Percentiles rank a stretch among this genome's conserved stretches.
Evolutionary conservation across 2,329 filamentous ascomycete genomes (phyloP).

Genomic region (Trichoderma polysporum): DNA sequence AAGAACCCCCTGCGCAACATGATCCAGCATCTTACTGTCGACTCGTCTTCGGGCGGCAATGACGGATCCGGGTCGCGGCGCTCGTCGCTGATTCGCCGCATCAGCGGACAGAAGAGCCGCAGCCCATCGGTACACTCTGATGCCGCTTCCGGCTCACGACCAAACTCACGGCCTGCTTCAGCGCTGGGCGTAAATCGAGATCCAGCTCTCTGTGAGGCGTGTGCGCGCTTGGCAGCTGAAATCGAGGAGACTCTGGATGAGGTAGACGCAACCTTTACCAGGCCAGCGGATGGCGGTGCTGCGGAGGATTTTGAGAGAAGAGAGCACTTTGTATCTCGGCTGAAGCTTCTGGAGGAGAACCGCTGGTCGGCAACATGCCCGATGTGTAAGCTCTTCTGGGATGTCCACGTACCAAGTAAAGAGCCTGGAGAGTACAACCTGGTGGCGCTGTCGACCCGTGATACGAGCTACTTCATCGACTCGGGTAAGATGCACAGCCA

Average conservation of each 20-base stretch:
- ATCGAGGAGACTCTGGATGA: slow-evolving; percentile 36
- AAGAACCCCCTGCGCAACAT: slow-evolving; percentile 39
- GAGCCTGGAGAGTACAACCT: slow-evolving; percentile 34
- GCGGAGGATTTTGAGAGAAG: slow-evolving; percentile 35
- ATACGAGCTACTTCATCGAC: slow-evolving; percentile 38
- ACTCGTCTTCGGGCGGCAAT: slow-evolving; percentile 28
- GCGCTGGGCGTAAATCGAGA: slow-evolving; percentile 28
- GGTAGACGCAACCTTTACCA: slow-evolving; percentile 33
- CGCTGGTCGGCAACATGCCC: slow-evolving; percentile 37
- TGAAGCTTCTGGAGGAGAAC: slow-evolving; percentile 34
- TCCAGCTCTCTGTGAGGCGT: slow-evolving; percentile 33
- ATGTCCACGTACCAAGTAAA: slow-evolving; percentile 34
- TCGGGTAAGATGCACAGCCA: slow-evolving; percentile 33
- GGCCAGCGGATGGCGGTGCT: slow-evolving; percentile 30
- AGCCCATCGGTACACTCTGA: slow-evolving; percentile 39
- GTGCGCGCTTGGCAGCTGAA: slow-evolving; percentile 35
- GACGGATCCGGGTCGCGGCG: slow-evolving; percentile 32
- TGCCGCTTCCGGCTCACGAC: slow-evolving; percentile 23
- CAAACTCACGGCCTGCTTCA: slow-evolving; percentile 24
- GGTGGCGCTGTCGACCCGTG: slow-evolving; percentile 36
- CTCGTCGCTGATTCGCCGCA: slow-evolving; percentile 36
- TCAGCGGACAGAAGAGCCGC: slow-evolving; percentile 39
- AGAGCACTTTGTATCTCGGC: slow-evolving; percentile 31
- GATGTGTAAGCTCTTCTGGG: slow-evolving; percentile 37
- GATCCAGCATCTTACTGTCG: slow-evolving; percentile 41